Base-by-base conservation (phyloP, 2,329 filamentous ascomycete species). In the Cladosporium halotolerans region DNA sequence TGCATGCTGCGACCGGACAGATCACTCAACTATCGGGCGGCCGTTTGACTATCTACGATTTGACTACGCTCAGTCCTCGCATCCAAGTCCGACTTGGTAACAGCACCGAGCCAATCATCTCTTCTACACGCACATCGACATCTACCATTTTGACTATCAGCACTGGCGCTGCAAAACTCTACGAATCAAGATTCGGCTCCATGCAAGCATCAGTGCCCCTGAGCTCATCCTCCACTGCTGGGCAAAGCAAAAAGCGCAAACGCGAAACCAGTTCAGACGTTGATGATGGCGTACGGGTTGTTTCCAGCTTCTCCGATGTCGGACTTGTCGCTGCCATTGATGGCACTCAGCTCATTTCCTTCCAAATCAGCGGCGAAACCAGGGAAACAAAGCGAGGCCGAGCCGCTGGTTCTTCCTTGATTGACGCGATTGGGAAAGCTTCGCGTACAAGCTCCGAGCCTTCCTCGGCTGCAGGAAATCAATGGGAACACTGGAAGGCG, bases 401-500 rank as follows among this genome's bases (percentile, higher is more conserved):
- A 58, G 60, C 38, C 8, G 38, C 36, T 19, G 44, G 39, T n/a
- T 53, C 45, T 13, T 47, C 43, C 6, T 31, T 53, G 36, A 46
- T 88, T 33, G 86, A 91, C 64, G 86, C 86, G 0, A 81, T 91
- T 51, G 85, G 86, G 1, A 84, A 84, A 55, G 86, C 51, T 34
- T 44, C 48, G 18, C 18, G 31, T n/a, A 11, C 40, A n/a, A 33
- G 7, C 34, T 8, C 16, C 4, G 39, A 51, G 13, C 11, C 13
- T 8, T 34, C n/a, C 31, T 18, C 33, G 13, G 36, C 42, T 14
- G 31, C 5, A 32, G 41, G 41, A 18, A 32, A 18, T 4, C 43
- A 53, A 45, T 64, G 60, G 59, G 59, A 59, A 8, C 60, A 58
- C 8, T 67, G 65, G 64, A 64, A 59, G 39, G 38, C 57, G 8